A percentile compares a stretch with the other conserved stretches of the same genome.
Conservation (phyloP, 2,329 filamentous ascomycete species). For the Pseudogymnoascus sp. region DNA sequence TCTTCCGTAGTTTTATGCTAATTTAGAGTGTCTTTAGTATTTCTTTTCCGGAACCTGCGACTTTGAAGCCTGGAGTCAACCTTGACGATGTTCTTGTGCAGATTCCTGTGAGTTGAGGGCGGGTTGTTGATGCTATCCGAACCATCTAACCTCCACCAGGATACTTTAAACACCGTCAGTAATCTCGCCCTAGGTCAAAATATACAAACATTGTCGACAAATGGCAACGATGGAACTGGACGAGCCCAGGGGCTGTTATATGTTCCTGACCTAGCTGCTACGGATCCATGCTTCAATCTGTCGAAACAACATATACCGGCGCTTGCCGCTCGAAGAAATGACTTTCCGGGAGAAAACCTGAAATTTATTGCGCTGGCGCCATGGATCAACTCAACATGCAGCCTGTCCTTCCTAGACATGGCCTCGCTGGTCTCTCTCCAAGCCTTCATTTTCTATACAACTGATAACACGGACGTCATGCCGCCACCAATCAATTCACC, state of each 20-base stretch:
- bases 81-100: background rate
- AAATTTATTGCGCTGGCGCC: constrained; percentile 76
- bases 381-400: constrained; percentile 71
- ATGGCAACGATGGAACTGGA: constrained; percentile 50
- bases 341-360: constrained; percentile 59
- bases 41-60: background rate
- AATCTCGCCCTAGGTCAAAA: background rate
- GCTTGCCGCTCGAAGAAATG: constrained; percentile 64
- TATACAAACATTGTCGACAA: constrained; percentile 68
- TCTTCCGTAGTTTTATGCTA: background rate
- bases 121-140: background rate
- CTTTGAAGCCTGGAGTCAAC: background rate
- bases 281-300: constrained; percentile 54
- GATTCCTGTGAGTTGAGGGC: background rate
- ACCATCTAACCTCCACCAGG: background rate
- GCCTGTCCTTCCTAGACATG: constrained; percentile 60
- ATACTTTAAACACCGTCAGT: background rate
- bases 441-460: constrained; percentile 56
- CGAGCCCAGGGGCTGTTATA: constrained; percentile 74
- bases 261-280: constrained; percentile 58
- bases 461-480: constrained; percentile 45
- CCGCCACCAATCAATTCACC: constrained; percentile 59
- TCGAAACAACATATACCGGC: constrained; percentile 59
- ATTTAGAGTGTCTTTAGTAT: background rate
- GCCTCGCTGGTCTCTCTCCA: constrained; percentile 51